These are phyloP conservation scores for Zygotorulaspora florentina DNA, from an alignment of 805 yeast genomes.

Conservation along the genomic window DNA sequence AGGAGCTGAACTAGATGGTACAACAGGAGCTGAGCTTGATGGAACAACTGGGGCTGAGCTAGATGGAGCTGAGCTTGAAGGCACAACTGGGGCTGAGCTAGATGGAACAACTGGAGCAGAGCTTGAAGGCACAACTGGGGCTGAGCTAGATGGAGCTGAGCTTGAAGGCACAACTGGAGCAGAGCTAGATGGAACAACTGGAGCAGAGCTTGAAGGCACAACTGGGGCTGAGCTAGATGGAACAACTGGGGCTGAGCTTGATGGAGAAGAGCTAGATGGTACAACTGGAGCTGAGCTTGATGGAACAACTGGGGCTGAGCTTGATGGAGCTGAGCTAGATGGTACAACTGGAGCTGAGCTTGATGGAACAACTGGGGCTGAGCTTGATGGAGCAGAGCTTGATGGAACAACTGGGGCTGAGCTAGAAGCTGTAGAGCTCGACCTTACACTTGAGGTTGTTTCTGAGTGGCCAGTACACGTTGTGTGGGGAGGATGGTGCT, in stretches of 20 bases:
- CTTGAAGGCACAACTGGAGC: not conserved
- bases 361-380: not conserved
- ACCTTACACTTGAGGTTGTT: not conserved
- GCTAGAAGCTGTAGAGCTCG: not conserved
- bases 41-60: conserved; percentile 1
- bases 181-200: not conserved
- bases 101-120: conserved; percentile 2
- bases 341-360: conserved; percentile 4
- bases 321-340: not conserved
- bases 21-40: conserved; percentile 5
- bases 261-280: conserved; percentile 1
- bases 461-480: too few species aligned
- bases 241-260: conserved; percentile 5
- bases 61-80: not conserved
- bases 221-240: conserved; percentile 1
- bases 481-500: too few species aligned
- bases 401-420: conserved; percentile 3
- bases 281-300: conserved; percentile 5
- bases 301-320: conserved; percentile 5
- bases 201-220: not conserved
- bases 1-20: conserved; percentile 2
- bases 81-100: not conserved
- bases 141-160: not conserved
- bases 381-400: not conserved
- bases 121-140: conserved; percentile 1